A percentile compares a stretch with the other conserved stretches of the same genome.
Conservation (phyloP, 2,329 filamentous ascomycete genomes). For the Knoxdaviesia capensis region DNA sequence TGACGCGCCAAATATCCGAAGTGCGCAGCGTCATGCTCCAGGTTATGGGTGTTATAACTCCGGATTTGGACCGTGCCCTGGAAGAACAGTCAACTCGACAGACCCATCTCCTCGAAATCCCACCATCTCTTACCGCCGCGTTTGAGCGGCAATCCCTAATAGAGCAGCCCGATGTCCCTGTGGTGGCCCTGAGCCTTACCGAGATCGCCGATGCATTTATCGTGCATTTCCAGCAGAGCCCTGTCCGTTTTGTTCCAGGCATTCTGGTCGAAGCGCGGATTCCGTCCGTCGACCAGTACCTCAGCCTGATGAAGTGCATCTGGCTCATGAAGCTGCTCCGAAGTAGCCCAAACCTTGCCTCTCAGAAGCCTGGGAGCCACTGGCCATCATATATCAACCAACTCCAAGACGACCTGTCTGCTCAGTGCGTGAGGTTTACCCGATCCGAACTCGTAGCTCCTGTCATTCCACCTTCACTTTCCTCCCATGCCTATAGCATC, state of each 20-base stretch:
- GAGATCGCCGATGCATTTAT: slow-evolving; percentile 15
- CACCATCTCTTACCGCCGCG: slow-evolving; percentile 8
- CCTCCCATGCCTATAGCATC: slow-evolving; percentile 4
- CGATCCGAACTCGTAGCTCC: slow-evolving; percentile 10
- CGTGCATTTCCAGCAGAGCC: slow-evolving; percentile 10
- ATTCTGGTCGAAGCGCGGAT: slow-evolving; percentile 10
- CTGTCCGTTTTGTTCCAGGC: slow-evolving; percentile 8
- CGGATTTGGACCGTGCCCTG: slow-evolving; percentile 6
- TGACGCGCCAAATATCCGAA: slow-evolving; percentile 4
- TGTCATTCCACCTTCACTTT: slow-evolving; percentile 1
- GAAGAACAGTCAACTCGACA: slow-evolving; percentile 4
- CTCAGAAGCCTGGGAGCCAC: slow-evolving; percentile 9
- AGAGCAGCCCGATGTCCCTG: slow-evolving; percentile 9
- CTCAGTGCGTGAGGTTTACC: slow-evolving; percentile 9
- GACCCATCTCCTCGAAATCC: slow-evolving; percentile 5
- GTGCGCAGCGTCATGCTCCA: slow-evolving; percentile 4
- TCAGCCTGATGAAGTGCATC: slow-evolving; percentile 14
- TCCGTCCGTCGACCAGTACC: slow-evolving; percentile 9
- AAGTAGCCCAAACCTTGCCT: slow-evolving; percentile 4
- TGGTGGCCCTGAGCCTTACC: slow-evolving; percentile 2
- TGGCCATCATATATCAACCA: slow-evolving; percentile 15
- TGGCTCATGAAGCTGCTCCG: slow-evolving; percentile 10
- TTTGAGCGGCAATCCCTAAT: slow-evolving; percentile 9
- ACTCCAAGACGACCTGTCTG: slow-evolving; percentile 13
- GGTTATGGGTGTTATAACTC: slow-evolving; percentile 7